Evolutionary conservation across 2,329 filamentous ascomycete genomes (phyloP).

Genomic region (Fusarium sp.): DNA sequence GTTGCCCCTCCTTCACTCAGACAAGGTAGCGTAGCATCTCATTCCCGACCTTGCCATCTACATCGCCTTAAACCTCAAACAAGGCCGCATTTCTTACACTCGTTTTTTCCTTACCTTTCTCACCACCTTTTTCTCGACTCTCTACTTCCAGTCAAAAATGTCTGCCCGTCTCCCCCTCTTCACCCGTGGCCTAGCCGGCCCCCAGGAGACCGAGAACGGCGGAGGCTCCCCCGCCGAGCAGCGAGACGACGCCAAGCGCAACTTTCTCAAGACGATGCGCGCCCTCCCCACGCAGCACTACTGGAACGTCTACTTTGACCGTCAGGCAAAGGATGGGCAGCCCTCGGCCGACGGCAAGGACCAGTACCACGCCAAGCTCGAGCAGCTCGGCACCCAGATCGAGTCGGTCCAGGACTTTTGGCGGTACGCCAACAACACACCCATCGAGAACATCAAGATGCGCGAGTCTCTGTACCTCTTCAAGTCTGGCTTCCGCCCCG

Average conservation of each 20-base stretch:
- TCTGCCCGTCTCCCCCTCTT: conserved; percentile 68
- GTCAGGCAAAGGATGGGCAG: conserved; percentile 53
- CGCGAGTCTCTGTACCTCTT: conserved; percentile 84
- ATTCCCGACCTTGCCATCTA: background rate
- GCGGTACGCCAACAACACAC: conserved; percentile 85
- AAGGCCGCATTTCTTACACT: conserved; percentile 22
- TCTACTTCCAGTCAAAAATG: conserved; percentile 56
- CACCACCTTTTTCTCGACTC: background rate
- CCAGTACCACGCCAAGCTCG: conserved; percentile 67
- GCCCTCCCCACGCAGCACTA: conserved; percentile 83
- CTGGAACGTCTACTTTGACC: conserved; percentile 79
- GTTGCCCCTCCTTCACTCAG: background rate
- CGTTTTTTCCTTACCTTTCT: conserved; percentile 11
- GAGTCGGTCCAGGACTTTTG: conserved; percentile 89
- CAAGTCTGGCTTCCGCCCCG: conserved; percentile 79
- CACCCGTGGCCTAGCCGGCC: conserved; percentile 71
- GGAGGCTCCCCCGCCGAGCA: conserved; percentile 77
- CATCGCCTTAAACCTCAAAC: conserved; percentile 8
- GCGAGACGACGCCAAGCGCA: conserved; percentile 84
- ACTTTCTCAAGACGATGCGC: conserved; percentile 80
- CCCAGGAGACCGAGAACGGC: conserved; percentile 69
- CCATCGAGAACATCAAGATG: conserved; percentile 80
- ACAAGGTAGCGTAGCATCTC: background rate
- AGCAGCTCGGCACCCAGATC: conserved; percentile 74
- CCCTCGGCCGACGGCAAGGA: conserved; percentile 50